Conservation (phyloP, 163 green algal species). For the Dunaliella salina region DNA sequence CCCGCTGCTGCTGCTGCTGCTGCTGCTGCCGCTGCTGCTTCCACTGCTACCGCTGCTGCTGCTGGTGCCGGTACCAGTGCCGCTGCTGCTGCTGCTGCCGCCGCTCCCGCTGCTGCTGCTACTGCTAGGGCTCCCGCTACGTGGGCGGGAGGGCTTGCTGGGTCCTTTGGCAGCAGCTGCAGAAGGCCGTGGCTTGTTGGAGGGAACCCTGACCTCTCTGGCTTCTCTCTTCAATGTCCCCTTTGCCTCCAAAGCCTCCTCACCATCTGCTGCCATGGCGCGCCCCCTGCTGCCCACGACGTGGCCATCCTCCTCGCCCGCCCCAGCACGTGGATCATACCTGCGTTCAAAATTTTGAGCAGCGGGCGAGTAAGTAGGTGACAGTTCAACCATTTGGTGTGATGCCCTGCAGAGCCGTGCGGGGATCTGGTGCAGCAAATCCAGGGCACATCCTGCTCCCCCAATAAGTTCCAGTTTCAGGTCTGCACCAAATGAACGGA, state of each 20-base stretch:
- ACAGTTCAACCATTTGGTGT: neutral
- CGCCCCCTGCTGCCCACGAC: neutral
- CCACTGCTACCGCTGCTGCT: neutral
- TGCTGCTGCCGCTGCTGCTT: neutral
- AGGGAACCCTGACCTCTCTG: neutral
- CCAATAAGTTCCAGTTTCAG: neutral
- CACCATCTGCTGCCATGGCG: neutral
- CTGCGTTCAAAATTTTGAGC: neutral
- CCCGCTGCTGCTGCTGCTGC: constrained; percentile 8
- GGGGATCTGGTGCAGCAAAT: neutral
- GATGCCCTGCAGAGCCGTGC: neutral
- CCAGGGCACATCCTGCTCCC: neutral
- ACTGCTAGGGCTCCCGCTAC: neutral
- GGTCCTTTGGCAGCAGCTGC: neutral
- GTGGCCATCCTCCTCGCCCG: neutral
- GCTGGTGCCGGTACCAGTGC: neutral
- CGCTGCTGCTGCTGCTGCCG: neutral
- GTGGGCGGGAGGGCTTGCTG: too few species aligned
- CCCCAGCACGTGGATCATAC: neutral
- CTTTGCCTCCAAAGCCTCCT: neutral
- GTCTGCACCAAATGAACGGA: neutral
- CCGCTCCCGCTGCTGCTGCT: neutral
- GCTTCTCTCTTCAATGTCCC: too few species aligned
- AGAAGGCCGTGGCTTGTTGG: neutral
- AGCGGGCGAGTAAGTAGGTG: neutral